Evolutionary conservation across 441 rosid species (phyloP), one percentile per base, ranked within the genome.

Genomic region (Kokia cookei): DNA sequence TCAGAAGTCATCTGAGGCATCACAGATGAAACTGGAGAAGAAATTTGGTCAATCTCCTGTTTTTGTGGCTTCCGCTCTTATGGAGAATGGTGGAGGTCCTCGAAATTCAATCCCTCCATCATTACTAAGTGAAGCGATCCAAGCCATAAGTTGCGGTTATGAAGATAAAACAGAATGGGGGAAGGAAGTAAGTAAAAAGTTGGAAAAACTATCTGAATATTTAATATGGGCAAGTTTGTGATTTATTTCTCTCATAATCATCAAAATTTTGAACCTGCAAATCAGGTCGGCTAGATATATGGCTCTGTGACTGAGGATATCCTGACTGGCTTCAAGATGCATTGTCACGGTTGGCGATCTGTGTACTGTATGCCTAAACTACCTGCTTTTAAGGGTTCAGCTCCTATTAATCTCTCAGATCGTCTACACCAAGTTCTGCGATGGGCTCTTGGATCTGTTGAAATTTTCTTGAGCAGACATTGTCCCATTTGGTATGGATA

Each of bases 151-250:
- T 72, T 90, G 95, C 70, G 93, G 97, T 45, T 92, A 92, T 6
- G 95, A 92, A 83, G 95, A 89, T 76, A 92, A 90, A 83, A 87
- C 93, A 37, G 97, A 92, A 77, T 90, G 97, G 95, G 97, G 93
- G 24, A 92, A 92, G 82, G 97, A 92, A 87, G 97, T 90, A 81
- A 82, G 76, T 66, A 24, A 65, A n/a, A 71, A 57, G 45, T 14
- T 29, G 32, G 3, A 58, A 54, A 66, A 55, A 5, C 26, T 8
- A 50, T 32, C 69, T n/a, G 14, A 50, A 3, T 71, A 47, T 13
- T 55, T 9, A 51, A 43, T 42, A 15, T 17, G 45, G 26, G 45
- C n/a, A 51, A 26, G 26, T 43, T 24, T 24, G 50, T 19, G 15
- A 7, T 65, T 3, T 26, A 43, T 40, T 53, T 50, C 11, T 48